Conservation (phyloP, 352 stramenopile species). For the Pythium plurisporium region DNA sequence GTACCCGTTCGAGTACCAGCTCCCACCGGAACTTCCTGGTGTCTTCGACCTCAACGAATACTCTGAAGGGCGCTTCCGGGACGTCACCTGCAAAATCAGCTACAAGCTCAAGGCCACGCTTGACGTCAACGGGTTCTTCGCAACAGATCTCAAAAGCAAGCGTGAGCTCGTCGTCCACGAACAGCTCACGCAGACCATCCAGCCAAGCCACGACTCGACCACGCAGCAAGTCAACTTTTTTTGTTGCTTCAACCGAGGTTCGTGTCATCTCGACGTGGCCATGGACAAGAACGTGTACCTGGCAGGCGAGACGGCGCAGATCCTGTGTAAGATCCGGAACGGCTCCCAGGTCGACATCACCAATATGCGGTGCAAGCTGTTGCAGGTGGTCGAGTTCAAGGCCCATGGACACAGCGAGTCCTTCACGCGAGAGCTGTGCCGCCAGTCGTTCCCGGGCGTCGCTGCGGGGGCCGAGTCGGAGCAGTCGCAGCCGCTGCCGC, state of each 20-base stretch:
- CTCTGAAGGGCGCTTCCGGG: conserved; percentile 2
- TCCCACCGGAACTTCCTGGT: conserved; percentile 27
- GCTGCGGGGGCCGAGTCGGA: conserved; percentile 4
- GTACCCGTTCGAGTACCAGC: conserved; percentile 38
- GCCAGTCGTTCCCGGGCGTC: conserved; percentile 22
- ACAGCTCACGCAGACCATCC: conserved; percentile 22
- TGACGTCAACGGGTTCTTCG: conserved; percentile 28
- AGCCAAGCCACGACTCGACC: conserved; percentile 24
- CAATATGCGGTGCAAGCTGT: conserved; percentile 27
- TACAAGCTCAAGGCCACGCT: conserved; percentile 37
- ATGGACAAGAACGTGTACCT: conserved; percentile 39
- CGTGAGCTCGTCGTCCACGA: conserved; percentile 29
- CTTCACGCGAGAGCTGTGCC: conserved; percentile 17
- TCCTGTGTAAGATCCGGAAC: conserved; percentile 38
- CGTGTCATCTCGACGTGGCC: conserved; percentile 26
- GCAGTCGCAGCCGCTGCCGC: conserved; percentile 24
- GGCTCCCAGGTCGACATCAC: conserved; percentile 27
- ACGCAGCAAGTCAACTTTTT: conserved; percentile 29
- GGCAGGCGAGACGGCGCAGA: conserved; percentile 25
- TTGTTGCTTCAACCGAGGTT: conserved; percentile 38
- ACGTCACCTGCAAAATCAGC: conserved; percentile 25
- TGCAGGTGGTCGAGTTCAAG: conserved; percentile 24
- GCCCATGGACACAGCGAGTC: conserved; percentile 3
- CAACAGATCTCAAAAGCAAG: conserved; percentile 29
- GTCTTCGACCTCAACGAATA: conserved; percentile 20